Percentiles rank a stretch among this genome's conserved stretches.
Evolutionary conservation across 2,329 filamentous ascomycete genomes (phyloP).

Genomic region (Paraphoma sp.): DNA sequence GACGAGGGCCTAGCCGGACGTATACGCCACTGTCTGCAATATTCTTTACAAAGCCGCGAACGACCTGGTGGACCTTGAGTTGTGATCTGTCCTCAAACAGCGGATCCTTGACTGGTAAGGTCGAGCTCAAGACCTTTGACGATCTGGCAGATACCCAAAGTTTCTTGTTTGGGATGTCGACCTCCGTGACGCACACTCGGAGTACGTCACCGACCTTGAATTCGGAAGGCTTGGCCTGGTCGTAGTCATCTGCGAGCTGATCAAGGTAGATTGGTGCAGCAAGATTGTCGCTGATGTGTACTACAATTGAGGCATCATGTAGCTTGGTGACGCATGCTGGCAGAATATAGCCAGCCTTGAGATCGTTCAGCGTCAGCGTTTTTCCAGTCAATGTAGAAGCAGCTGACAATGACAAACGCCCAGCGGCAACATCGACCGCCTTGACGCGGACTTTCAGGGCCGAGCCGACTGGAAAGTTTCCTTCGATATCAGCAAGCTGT

Average conservation of each 20-base stretch:
- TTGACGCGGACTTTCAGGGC: constrained; percentile 83
- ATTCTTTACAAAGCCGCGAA: constrained; percentile 91
- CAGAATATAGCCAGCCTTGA: constrained; percentile 81
- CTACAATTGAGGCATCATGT: constrained; percentile 80
- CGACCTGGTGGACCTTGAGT: constrained; percentile 76
- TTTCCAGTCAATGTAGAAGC: constrained; percentile 65
- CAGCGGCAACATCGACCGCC: constrained; percentile 73
- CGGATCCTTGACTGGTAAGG: constrained; percentile 77
- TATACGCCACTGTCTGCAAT: constrained; percentile 90
- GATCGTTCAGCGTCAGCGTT: constrained; percentile 70
- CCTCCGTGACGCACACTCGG: constrained; percentile 80
- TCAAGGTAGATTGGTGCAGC: constrained; percentile 82
- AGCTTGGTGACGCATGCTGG: constrained; percentile 85
- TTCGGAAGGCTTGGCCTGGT: constrained; percentile 75
- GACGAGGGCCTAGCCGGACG: constrained; percentile 78
- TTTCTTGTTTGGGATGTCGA: constrained; percentile 85
- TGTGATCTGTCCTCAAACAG: constrained; percentile 77
- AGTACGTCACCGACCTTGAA: constrained; percentile 86
- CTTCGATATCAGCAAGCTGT: constrained; percentile 74
- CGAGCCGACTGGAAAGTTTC: constrained; percentile 88
- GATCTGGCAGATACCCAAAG: constrained; percentile 82
- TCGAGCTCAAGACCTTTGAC: constrained; percentile 88
- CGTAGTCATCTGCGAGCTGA: constrained; percentile 87
- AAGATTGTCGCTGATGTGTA: constrained; percentile 82
- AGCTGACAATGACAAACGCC: constrained; percentile 83